Conservation (phyloP, 306 rosid genomes). For the Corylus avellana region DNA sequence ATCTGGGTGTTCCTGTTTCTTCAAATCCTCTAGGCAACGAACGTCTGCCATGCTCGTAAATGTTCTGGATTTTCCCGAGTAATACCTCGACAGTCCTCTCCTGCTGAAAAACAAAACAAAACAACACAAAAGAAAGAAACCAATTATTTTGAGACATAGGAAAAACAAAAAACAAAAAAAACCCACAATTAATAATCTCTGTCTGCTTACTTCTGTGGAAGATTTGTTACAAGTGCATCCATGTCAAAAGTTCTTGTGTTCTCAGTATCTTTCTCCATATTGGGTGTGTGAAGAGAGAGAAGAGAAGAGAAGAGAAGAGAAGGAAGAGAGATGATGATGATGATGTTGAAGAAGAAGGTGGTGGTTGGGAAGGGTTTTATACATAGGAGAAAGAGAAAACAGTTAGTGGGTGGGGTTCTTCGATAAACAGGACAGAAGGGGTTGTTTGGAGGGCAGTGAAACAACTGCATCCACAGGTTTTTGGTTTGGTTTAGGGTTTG, state of each 20-base stretch:
- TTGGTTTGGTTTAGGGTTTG: conserved; percentile 35
- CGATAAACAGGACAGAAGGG: conserved; percentile 31
- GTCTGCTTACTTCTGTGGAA: conserved; percentile 59
- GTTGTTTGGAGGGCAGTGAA: conserved; percentile 33
- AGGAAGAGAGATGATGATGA: neutral
- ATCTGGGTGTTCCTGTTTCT: conserved; percentile 62
- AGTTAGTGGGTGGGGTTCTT: neutral
- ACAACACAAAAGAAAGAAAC: neutral
- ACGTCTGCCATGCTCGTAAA: conserved; percentile 78
- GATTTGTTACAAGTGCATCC: conserved; percentile 63
- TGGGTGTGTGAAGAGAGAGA: conserved; percentile 10
- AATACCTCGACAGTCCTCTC: conserved; percentile 74
- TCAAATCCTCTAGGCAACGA: conserved; percentile 60
- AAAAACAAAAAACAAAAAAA: neutral
- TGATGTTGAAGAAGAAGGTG: neutral
- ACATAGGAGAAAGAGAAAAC: conserved; percentile 2
- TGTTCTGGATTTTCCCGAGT: conserved; percentile 85
- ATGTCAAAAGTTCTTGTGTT: conserved; percentile 50
- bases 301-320: neutral
- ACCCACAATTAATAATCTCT: no score
- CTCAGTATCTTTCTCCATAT: conserved; percentile 56
- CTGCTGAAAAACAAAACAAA: conserved; percentile 27
- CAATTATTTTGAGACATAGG: neutral
- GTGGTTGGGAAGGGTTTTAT: conserved; percentile 4
- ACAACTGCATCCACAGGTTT: conserved; percentile 19